Percentiles rank a stretch among this genome's conserved stretches.
These are phyloP conservation scores for Colletotrichum sp. DNA, from an alignment of 2,329 filamentous ascomycete genomes.

Conservation along the genomic window DNA sequence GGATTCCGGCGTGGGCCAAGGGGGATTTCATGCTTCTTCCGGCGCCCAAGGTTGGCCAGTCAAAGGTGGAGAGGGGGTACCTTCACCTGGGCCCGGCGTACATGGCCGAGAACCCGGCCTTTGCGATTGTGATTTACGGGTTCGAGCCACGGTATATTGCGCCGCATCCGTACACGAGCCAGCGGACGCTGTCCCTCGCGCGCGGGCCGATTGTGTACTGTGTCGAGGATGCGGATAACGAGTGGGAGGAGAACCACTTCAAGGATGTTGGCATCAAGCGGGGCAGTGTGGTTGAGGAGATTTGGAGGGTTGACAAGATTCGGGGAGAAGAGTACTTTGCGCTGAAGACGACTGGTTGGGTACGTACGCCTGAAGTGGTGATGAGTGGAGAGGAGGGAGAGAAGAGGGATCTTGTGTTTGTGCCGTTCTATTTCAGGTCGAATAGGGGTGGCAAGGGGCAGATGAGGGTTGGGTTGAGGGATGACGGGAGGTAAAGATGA, in stretches of 20 bases:
- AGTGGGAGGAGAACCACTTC: constrained; percentile 62
- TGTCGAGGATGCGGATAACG: constrained; percentile 63
- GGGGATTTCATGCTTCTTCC: constrained; percentile 38
- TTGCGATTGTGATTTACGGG: constrained; percentile 48
- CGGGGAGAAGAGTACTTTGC: constrained; percentile 32
- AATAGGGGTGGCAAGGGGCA: constrained; percentile 60
- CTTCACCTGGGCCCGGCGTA: constrained; percentile 48
- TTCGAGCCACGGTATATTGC: constrained; percentile 53
- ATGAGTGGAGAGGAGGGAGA: constrained; percentile 17
- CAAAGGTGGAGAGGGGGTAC: constrained; percentile 53
- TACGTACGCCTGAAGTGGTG: constrained; percentile 23
- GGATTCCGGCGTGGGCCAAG: constrained; percentile 60
- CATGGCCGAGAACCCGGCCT: constrained; percentile 40
- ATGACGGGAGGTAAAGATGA: background rate
- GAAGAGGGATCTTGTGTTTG: constrained; percentile 46
- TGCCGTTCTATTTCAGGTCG: constrained; percentile 61
- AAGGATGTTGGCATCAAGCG: constrained; percentile 41
- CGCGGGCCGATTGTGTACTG: constrained; percentile 67
- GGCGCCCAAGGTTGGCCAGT: constrained; percentile 28
- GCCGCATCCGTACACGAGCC: constrained; percentile 62
- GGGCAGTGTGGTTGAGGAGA: constrained; percentile 22
- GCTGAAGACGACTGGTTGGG: constrained; percentile 26
- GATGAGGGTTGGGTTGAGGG: constrained; percentile 52
- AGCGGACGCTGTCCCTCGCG: constrained; percentile 57
- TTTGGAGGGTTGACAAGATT: constrained; percentile 23